A percentile compares a stretch with the other conserved stretches of the same genome.
Conservation (phyloP, 768 basidiomycete genomes). For the Tremella yokohamensis region DNA sequence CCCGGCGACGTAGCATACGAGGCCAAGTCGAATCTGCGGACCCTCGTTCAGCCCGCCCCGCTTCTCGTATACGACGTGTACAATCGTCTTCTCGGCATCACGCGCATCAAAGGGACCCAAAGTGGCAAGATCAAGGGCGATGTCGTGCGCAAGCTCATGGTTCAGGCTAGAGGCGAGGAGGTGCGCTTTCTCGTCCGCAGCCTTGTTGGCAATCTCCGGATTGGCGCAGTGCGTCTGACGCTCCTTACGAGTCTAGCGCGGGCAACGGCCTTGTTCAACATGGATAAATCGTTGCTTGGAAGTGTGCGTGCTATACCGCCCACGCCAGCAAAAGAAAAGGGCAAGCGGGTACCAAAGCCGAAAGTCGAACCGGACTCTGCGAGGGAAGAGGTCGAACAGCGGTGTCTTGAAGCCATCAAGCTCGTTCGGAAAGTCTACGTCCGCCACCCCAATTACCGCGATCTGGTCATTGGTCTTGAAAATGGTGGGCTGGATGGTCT, state of each 20-base stretch:
- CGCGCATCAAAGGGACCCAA: slow-evolving; percentile 68
- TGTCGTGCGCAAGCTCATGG: slow-evolving; percentile 73
- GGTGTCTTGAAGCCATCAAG: slow-evolving; percentile 61
- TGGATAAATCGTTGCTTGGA: slow-evolving; percentile 29
- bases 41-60: slow-evolving; percentile 45
- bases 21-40: slow-evolving; percentile 58
- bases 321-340: slow-evolving; percentile 42
- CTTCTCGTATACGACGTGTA: slow-evolving; percentile 62
- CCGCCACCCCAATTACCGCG: slow-evolving; percentile 49
- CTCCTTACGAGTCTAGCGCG: slow-evolving; percentile 75
- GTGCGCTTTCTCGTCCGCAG: slow-evolving; percentile 67
- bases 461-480: slow-evolving; percentile 62
- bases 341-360: slow-evolving; percentile 45
- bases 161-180: slow-evolving; percentile 82
- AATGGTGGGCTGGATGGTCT: slow-evolving; percentile 61
- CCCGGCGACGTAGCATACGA: slow-evolving; percentile 82
- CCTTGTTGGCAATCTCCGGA: slow-evolving; percentile 52
- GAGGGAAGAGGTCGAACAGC: slow-evolving; percentile 48
- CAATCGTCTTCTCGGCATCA: slow-evolving; percentile 64
- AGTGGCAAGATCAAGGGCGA: slow-evolving; percentile 72
- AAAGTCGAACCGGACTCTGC: slow-evolving; percentile 46
- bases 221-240: slow-evolving; percentile 81
- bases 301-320: slow-evolving; percentile 36
- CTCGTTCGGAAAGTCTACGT: slow-evolving; percentile 66
- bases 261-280: slow-evolving; percentile 61